Conservation (phyloP, 2,329 filamentous ascomycete genomes). For the Ascochyta clinopodiicola region DNA sequence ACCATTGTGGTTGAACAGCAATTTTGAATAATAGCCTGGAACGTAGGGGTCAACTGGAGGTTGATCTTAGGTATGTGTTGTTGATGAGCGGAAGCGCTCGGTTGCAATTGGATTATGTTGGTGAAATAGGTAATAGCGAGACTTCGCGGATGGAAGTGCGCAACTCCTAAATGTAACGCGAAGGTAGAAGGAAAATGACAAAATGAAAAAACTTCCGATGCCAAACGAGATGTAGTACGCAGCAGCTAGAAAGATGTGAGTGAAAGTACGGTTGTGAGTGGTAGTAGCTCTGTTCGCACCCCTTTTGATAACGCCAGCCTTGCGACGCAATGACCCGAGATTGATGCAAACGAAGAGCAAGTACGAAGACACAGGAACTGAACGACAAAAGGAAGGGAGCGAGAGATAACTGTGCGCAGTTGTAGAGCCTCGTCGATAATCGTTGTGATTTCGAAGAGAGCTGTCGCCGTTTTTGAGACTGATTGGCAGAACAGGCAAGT, state of each 20-base stretch:
- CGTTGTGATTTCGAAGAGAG: slow-evolving; percentile 10
- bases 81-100: neutral
- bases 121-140: neutral
- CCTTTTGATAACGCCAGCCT: slow-evolving; percentile 3
- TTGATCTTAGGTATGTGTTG: neutral
- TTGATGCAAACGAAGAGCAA: neutral
- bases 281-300: slow-evolving; percentile 14
- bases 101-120: neutral
- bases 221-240: neutral
- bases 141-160: neutral
- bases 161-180: neutral
- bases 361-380: neutral
- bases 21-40: neutral
- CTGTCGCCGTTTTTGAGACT: slow-evolving; percentile 7
- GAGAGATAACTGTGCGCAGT: neutral
- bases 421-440: neutral
- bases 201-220: neutral
- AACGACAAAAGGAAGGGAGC: neutral
- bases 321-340: neutral
- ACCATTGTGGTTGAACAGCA: slow-evolving; percentile 16
- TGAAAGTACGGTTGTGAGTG: slow-evolving; percentile 10
- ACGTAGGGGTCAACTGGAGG: neutral
- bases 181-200: neutral
- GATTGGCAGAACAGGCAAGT: slow-evolving; percentile 18
- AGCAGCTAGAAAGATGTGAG: slow-evolving; percentile 2